Conservation (phyloP, 2,329 filamentous ascomycete genomes). For the Arthrobotrys musiformis region DNA sequence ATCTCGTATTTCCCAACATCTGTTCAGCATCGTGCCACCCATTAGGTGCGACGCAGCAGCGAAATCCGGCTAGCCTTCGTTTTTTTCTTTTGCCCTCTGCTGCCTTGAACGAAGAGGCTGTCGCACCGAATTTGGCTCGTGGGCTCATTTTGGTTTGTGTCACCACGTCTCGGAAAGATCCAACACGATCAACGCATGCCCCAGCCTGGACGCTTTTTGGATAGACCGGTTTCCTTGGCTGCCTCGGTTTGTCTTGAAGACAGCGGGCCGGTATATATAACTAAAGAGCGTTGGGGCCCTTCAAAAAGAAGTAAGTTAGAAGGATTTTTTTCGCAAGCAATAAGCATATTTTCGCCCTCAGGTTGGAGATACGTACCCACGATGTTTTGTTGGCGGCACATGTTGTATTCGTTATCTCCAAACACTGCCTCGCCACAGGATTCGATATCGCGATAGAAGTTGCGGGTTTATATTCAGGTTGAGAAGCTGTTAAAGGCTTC, state of each 20-base stretch:
- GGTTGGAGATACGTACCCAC: not conserved
- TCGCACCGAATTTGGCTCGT: conserved; percentile 39
- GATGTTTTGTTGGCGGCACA: conserved; percentile 7
- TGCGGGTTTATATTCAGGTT: not conserved
- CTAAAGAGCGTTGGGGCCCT: not conserved
- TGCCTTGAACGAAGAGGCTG: conserved; percentile 23
- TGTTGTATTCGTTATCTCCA: not conserved
- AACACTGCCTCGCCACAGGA: not conserved
- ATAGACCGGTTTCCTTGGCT: conserved; percentile 2
- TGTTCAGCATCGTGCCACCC: conserved; percentile 23
- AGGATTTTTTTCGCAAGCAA: not conserved
- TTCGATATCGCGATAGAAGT: not conserved
- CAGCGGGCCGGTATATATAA: not conserved
- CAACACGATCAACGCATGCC: conserved; percentile 52
- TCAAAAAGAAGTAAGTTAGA: conserved; percentile 8
- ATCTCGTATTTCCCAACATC: conserved; percentile 24
- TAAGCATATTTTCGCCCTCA: not conserved
- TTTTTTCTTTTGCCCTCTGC: not conserved
- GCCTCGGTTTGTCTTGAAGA: not conserved
- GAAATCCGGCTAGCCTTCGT: conserved; percentile 37
- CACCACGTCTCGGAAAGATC: conserved; percentile 44
- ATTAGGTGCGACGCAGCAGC: conserved; percentile 31
- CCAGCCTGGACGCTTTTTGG: conserved; percentile 9
- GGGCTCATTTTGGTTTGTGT: conserved; percentile 43
- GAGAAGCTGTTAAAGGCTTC: not conserved